phyloP scores from a whole-genome alignment of 2,329 filamentous ascomycete species.

The Parascedosporium putredinis region DNA sequence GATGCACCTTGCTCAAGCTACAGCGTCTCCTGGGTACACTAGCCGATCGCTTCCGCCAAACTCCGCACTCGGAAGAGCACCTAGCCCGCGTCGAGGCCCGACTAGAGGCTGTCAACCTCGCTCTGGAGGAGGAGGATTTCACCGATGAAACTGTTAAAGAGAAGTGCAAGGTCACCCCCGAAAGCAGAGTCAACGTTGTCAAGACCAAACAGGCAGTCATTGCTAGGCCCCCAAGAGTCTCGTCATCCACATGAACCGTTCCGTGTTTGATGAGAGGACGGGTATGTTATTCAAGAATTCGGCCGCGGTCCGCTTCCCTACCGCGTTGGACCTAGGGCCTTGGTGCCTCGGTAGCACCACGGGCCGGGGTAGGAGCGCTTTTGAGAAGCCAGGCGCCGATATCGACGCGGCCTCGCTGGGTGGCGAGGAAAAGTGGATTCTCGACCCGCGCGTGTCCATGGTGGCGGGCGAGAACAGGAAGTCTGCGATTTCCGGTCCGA shows the following conservation, averaged over 20 bases:
- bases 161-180: slow-evolving; percentile 55
- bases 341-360: slow-evolving; percentile 64
- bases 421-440: slow-evolving; percentile 55
- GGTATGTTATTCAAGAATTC: slow-evolving; percentile 76
- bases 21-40: slow-evolving; percentile 37
- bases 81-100: slow-evolving; percentile 42
- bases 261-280: slow-evolving; percentile 76
- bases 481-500: slow-evolving; percentile 43
- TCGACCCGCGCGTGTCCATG: slow-evolving; percentile 63
- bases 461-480: slow-evolving; percentile 43
- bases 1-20: slow-evolving; percentile 67
- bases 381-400: too few species aligned
- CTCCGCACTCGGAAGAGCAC: slow-evolving; percentile 22
- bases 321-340: slow-evolving; percentile 61
- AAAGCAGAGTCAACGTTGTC: slow-evolving; percentile 62
- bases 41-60: slow-evolving; percentile 10
- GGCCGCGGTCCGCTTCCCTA: slow-evolving; percentile 68
- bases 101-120: slow-evolving; percentile 55
- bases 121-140: slow-evolving; percentile 71
- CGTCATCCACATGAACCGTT: slow-evolving; percentile 82
- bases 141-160: slow-evolving; percentile 55
- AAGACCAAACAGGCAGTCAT: slow-evolving; percentile 88
- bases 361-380: background rate
- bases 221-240: slow-evolving; percentile 72
- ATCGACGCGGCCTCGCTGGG: too few species aligned